Evolutionary conservation across 345 rosid genomes (phyloP).

Genomic region (Rhodamnia rubescens): DNA sequence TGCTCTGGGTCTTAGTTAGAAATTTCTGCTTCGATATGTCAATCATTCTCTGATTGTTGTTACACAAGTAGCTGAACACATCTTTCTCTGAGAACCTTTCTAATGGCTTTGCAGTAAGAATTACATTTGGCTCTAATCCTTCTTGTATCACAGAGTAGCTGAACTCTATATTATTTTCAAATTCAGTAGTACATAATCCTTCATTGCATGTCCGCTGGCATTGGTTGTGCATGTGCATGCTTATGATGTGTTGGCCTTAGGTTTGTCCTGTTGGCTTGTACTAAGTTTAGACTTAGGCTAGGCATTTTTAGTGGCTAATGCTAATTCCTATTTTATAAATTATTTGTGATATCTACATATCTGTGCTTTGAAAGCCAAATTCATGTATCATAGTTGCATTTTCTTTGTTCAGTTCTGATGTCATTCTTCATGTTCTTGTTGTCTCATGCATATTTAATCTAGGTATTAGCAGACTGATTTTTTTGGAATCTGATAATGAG

Average conservation of each 20-base stretch:
- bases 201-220: neutral
- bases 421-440: neutral
- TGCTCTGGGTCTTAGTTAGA: neutral
- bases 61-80: neutral
- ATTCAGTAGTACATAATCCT: neutral
- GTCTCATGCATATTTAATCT: neutral
- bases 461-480: constrained; percentile 40
- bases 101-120: neutral
- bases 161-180: neutral
- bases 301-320: neutral
- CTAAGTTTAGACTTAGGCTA: neutral
- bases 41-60: neutral
- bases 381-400: neutral
- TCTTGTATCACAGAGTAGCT: neutral
- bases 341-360: neutral
- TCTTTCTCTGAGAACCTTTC: neutral
- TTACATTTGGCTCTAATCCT: neutral
- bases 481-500: constrained; percentile 64
- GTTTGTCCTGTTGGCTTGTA: neutral
- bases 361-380: neutral
- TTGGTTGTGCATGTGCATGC: neutral
- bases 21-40: neutral
- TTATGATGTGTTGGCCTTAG: neutral
- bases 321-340: neutral
- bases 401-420: neutral